phyloP scores from a whole-genome alignment of 805 yeast genomes.

The Starmerella geochares region DNA sequence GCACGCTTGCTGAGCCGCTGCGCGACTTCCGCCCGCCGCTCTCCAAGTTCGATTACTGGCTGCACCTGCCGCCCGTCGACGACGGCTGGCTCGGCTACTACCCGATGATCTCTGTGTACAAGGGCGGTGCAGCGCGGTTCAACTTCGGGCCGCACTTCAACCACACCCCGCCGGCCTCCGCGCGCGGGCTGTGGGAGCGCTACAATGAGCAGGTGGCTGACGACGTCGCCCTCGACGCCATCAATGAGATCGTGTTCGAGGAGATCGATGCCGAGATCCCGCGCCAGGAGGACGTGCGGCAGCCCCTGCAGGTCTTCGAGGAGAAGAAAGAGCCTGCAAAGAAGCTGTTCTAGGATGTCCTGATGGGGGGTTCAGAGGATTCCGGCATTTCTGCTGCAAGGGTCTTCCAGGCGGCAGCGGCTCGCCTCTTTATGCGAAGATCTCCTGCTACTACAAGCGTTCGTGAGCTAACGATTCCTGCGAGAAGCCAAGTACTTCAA shows the following conservation, averaged over 20 bases:
- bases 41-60: slow-evolving; percentile 36
- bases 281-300: slow-evolving; percentile 1
- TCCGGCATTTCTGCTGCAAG: no score
- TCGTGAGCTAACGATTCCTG: no score
- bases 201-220: slow-evolving; percentile 65
- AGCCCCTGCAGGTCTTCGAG: slow-evolving; percentile 8
- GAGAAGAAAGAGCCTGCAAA: slow-evolving; percentile 6
- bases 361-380: not conserved
- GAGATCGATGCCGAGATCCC: slow-evolving; percentile 15
- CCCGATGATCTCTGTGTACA: slow-evolving; percentile 77
- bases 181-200: slow-evolving; percentile 47
- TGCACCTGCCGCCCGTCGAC: slow-evolving; percentile 35
- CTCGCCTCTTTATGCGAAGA: no score
- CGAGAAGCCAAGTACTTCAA: no score
- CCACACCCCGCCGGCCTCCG: slow-evolving; percentile 24
- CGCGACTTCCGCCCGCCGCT: slow-evolving; percentile 74
- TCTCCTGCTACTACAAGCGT: no score
- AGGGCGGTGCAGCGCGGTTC: slow-evolving; percentile 63
- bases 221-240: slow-evolving; percentile 68
- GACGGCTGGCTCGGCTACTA: slow-evolving; percentile 85
- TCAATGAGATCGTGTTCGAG: slow-evolving; percentile 49
- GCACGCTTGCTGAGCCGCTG: slow-evolving; percentile 56
- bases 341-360: slow-evolving; percentile 5
- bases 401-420: no score
- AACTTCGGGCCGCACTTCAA: slow-evolving; percentile 57